Evolutionary conservation across 768 basidiomycete genomes (phyloP), one percentile per base, ranked within the genome.

Genomic region (Lentinula edodes): DNA sequence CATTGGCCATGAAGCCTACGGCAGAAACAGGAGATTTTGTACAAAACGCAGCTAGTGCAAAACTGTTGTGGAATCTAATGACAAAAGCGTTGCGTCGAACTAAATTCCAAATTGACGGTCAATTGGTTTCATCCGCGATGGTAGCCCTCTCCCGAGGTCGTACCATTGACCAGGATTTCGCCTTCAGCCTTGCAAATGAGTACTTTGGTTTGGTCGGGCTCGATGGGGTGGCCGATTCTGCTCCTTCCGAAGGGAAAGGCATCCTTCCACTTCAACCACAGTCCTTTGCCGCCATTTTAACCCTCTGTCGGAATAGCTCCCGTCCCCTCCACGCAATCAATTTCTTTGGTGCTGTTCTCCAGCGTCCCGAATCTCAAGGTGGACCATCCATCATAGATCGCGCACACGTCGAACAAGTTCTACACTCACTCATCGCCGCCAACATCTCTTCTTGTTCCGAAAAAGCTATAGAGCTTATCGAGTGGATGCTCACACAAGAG

Each of bases 401-500:
- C 60, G 71, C 67, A 20, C 88, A 90, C 68, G 73, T 89, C 64
- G 84, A 88, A 63, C 80, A 83, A 57, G 78, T 87, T n/a, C 69
- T 91, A 43, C 78, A 73, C 58, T 84, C 88, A 5, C 78, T 81
- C 52, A 73, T 82, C 16, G 67, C 79, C 28, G 64, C 81, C 20
- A 73, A 72, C 34, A 73, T 72, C 6, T 66, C 73, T 28, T 72
- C 74, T 16, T 66, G 74, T 10, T 80, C 84, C 0, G 71, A 78
- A 9, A 76, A 80, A 61, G 84, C 86, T 5, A 72, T 90, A 45
- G 79, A 83, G 61, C 78, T 73, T 2, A 74, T 93, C 28, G 81
- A 89, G 67, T 90, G 88, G 87, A 87, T 88, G 82, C 70, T 89
- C 58, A 76, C 78, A 56, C 80, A 82, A 61, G 83, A 83, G 66